Evolutionary conservation across 345 rosid genomes (phyloP), one percentile per base, ranked within the genome.

Genomic region (Salix exigua): DNA sequence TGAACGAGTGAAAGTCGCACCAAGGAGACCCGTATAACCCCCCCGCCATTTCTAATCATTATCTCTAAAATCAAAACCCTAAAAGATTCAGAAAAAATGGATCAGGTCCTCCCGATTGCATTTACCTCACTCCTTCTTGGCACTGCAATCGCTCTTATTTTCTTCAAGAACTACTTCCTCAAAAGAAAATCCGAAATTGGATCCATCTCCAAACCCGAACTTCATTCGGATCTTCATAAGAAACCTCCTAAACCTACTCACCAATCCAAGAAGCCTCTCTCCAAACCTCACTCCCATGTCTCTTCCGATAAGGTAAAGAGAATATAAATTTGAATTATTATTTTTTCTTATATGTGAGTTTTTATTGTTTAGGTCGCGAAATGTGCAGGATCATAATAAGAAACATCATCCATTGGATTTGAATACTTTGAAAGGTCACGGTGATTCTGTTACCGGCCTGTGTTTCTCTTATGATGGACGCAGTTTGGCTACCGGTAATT

Each of bases 351-450:
- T 26, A 28, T 51, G 40, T 71, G 25, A 44, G 8, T 37, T n/a
- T 5, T 62, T 13, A 35, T 68, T 31, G 73, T 63, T 16, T 51
- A 70, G 65, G 12, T 67, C 73, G 23, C 70, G 79, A 44, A 74
- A 2, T 77, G 74, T 75, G 23, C 23, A 95, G 97, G 97, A 87
- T 74, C 96, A 89, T 83, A 85, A 35, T 84, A 93, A 84, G 86
- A 81, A 90, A 50, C 98, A 91, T 76, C 97, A 93, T 82, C 95
- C 92, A 25, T 83, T 96, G 85, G 98, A 91, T 88, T 84, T 94
- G 82, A 96, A 96, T 85, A 96, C 99, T 75, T 81, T 96, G 81
- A 96, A 94, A 90, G 99, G 99, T 73, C 98, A 96, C 61, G 90
- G 88, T 21, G 99, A 96, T 89, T 75, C 97, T 11, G 98, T 96